phyloP scores from a whole-genome alignment of 805 yeast species.

The Candida pseudofarinosa region DNA sequence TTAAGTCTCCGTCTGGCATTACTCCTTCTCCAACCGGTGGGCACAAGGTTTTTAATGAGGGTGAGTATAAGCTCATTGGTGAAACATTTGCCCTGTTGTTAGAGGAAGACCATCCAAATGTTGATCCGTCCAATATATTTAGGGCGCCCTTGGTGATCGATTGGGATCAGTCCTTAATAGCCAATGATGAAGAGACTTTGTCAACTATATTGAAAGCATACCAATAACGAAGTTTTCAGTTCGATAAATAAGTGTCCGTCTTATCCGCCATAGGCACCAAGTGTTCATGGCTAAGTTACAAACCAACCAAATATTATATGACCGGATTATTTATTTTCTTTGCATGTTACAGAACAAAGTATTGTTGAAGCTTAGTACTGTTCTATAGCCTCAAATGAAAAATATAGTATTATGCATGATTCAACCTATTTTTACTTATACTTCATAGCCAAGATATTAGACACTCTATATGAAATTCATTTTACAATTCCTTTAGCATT shows the following conservation, averaged over 20 bases:
- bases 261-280: no score
- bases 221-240: neutral
- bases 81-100: conserved; percentile 31
- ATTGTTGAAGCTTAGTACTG: neutral
- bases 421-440: no score
- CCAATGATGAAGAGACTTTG: conserved; percentile 33
- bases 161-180: conserved; percentile 43
- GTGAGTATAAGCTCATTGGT: conserved; percentile 35
- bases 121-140: conserved; percentile 32
- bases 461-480: no score
- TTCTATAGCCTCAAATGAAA: neutral
- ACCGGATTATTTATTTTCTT: no score
- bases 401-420: neutral
- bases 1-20: conserved; percentile 20
- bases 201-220: conserved; percentile 28
- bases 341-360: neutral
- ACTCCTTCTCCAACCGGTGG: conserved; percentile 8
- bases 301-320: no score
- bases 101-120: conserved; percentile 19
- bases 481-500: no score
- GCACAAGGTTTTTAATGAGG: conserved; percentile 24
- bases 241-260: no score
- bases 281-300: no score
- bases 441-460: no score
- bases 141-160: conserved; percentile 41